Conservation (phyloP, 768 basidiomycete genomes). For the Asterophora parasitica region DNA sequence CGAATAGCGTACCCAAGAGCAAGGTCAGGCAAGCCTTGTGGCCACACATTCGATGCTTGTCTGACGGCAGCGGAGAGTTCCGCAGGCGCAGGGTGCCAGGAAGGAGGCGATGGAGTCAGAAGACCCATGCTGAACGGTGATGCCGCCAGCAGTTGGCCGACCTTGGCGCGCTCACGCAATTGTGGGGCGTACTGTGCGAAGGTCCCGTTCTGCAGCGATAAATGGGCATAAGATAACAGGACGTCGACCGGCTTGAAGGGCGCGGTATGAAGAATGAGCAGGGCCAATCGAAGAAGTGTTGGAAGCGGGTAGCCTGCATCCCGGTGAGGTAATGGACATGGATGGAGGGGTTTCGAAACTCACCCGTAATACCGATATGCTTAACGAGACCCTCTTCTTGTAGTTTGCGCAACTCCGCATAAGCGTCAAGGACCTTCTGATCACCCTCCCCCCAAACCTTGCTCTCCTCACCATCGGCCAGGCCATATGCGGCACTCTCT, state of each 20-base stretch:
- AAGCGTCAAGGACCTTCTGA: constrained; percentile 62
- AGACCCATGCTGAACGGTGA: constrained; percentile 87
- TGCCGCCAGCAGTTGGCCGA: constrained; percentile 67
- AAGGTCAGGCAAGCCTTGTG: constrained; percentile 51
- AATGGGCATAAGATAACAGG: constrained; percentile 77
- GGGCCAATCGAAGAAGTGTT: constrained; percentile 76
- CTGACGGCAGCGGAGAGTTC: constrained; percentile 39
- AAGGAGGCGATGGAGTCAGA: constrained; percentile 49
- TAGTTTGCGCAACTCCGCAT: constrained; percentile 58
- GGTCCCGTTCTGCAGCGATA: constrained; percentile 68
- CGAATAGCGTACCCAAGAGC: constrained; percentile 72
- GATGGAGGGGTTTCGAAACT: constrained; percentile 4
- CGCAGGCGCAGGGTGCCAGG: constrained; percentile 76
- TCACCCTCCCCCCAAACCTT: constrained; percentile 66
- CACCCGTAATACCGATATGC: constrained; percentile 79
- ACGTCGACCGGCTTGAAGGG: constrained; percentile 73
- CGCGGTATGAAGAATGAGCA: constrained; percentile 62
- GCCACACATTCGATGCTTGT: constrained; percentile 36
- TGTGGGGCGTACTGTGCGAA: constrained; percentile 51
- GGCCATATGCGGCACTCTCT: constrained; percentile 60
- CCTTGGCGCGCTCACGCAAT: constrained; percentile 57
- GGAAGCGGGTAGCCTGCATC: constrained; percentile 72
- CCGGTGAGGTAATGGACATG: not conserved
- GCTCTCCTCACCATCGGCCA: constrained; percentile 52
- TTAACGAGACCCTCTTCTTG: constrained; percentile 69